Evolutionary conservation across 257 asterid species (phyloP), one percentile per base, ranked within the genome.

Genomic region (Ballota nigra): DNA sequence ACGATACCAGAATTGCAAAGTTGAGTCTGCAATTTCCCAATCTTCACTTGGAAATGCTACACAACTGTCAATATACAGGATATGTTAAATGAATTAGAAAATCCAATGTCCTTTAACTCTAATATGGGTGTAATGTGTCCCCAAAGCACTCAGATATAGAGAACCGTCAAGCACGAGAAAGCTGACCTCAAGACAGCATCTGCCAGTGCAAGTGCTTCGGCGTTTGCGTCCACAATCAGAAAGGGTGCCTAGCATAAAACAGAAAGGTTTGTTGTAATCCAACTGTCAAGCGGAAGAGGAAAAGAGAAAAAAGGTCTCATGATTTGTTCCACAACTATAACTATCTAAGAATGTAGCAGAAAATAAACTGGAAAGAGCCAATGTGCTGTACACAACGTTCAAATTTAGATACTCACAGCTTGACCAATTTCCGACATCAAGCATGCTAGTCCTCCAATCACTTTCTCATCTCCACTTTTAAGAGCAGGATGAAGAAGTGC

Each of bases 341-440:
- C 29, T 43, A 51, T 52, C 56, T 68, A 68, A 66, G 18, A 67
- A 16, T 49, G 53, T 3, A 70, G 22, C 43, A 51, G 66, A 38
- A 45, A 49, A 58, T 47, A 73, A 64, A 63, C 57, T 9, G 57
- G 76, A 51, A 68, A 38, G 7, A 61, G 22, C 36, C 41, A 20
- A 72, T 19, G 20, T 16, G 24, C 12, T 62, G 34, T 8, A 60
- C 45, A 31, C 61, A 47, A 13, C 31, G 67, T 45, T 29, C 57
- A 65, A 66, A 56, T 40, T 55, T 65, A 53, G 75, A 78, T 70
- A 80, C 98, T 83, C 86, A 92, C 96, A 70, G 98, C 88, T 73
- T 88, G 96, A 60, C 98, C 98, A 75, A 92, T 88, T 86, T 92
- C 98, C 18, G 98, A 88, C 91, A 92, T 79, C 86, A 92, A 86